Evolutionary conservation across 2,329 filamentous ascomycete species (phyloP).

Genomic region (Fusarium concolor): DNA sequence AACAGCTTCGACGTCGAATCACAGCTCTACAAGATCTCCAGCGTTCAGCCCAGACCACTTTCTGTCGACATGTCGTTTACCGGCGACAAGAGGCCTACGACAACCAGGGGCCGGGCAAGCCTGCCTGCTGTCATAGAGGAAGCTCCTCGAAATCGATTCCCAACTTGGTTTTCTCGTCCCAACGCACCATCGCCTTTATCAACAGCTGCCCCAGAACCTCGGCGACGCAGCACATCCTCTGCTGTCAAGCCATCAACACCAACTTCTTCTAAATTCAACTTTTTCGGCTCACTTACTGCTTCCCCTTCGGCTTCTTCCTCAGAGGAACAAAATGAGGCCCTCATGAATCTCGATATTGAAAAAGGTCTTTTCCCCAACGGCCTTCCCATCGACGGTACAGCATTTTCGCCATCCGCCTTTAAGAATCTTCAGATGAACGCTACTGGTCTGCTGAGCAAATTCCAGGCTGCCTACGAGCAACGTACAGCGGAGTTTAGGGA

Average conservation of each 20-base stretch:
- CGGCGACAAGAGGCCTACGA: conserved; percentile 44
- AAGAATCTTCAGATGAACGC: conserved; percentile 72
- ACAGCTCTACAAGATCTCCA: conserved; percentile 23
- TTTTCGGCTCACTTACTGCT: conserved; percentile 58
- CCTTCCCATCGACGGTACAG: conserved; percentile 57
- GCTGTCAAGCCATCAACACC: conserved; percentile 52
- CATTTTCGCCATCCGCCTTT: conserved; percentile 69
- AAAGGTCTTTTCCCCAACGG: conserved; percentile 63
- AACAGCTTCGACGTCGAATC: conserved; percentile 27
- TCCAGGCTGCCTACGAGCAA: conserved; percentile 69
- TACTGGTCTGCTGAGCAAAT: conserved; percentile 63
- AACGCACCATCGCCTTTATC: conserved; percentile 33
- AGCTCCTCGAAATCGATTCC: conserved; percentile 29
- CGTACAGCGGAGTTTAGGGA: conserved; percentile 64
- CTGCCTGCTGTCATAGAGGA: conserved; percentile 36
- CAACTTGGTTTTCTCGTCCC: conserved; percentile 44
- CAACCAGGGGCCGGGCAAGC: conserved; percentile 12
- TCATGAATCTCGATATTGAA: conserved; percentile 67
- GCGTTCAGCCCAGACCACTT: conserved; percentile 37
- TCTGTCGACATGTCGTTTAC: conserved; percentile 51
- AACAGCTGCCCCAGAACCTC: conserved; percentile 14
- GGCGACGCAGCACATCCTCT: conserved; percentile 38
- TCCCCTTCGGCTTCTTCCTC: conserved; percentile 54
- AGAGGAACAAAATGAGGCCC: conserved; percentile 60
- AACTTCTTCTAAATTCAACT: conserved; percentile 57